These are phyloP conservation scores for Babesia ovis DNA, from an alignment of 169 alveolate genomes.

Conservation along the genomic window DNA sequence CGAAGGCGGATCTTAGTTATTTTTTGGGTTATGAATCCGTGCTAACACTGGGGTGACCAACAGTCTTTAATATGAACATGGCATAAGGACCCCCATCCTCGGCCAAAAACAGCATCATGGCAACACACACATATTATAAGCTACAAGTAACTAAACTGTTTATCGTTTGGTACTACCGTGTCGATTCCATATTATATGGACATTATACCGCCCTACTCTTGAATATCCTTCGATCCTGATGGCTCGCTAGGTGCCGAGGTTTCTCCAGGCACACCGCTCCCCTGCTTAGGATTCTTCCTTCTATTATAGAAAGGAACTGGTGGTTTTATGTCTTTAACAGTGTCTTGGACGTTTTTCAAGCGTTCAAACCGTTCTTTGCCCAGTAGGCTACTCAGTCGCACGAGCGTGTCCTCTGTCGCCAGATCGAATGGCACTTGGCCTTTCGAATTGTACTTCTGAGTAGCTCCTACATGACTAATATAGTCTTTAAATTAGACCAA, in stretches of 20 bases:
- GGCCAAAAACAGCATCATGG: too few relatives aligned
- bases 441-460: conserved; percentile 38
- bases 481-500: too few relatives aligned
- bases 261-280: background rate
- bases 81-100: background rate
- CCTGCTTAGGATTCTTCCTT: conserved; percentile 13
- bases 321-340: conserved; percentile 21
- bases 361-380: conserved; percentile 21
- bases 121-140: too few relatives aligned
- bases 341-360: conserved; percentile 19
- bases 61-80: background rate
- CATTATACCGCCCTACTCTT: too few relatives aligned
- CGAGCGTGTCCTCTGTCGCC: conserved; percentile 29
- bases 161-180: too few relatives aligned
- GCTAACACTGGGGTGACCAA: background rate
- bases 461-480: conserved; percentile 65
- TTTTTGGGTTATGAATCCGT: background rate
- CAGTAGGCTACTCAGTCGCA: conserved; percentile 19
- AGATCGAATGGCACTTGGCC: conserved; percentile 59
- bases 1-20: background rate
- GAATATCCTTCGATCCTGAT: too few relatives aligned
- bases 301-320: conserved; percentile 53
- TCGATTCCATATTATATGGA: too few relatives aligned
- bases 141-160: too few relatives aligned
- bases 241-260: background rate